Base-by-base conservation (phyloP, 306 rosid genomes). In the Medicago arabica region DNA sequence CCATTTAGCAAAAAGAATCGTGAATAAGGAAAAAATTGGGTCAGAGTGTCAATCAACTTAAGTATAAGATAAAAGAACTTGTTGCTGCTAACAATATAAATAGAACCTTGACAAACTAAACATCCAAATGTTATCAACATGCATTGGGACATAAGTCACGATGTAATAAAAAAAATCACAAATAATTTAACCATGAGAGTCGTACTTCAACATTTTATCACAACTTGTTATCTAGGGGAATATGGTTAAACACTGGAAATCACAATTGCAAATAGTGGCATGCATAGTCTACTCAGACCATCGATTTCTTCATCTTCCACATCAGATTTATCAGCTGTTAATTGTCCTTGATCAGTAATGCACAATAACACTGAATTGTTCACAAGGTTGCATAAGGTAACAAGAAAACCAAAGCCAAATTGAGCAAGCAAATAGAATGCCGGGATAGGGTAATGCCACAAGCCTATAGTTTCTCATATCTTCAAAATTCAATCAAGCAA, bases 401-500 rank as follows among this genome's bases (percentile, higher is more conserved):
- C 88, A 86, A 93, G 75, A 81, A 91, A 82, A 76, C 93, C 98
- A 72, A 93, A 93, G 82, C 96, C 85, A 84, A 88, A 93, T 71
- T 93, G 98, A 46, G 98, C 98, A 65, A 93, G 93, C 85, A 93
- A 84, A 79, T 86, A 91, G 80, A 86, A 93, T 67, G 96, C 98
- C 66, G 97, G 97, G 77, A 87, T 86, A 54, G 97, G 85, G 89
- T 93, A 88, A 80, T 91, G 97, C 96, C 98, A 93, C 86, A 91
- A 85, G 75, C 98, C 98, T 60, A 91, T 83, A 89, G 91, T 91
- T 88, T 93, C 97, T 97, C 98, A 91, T 59, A 93, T 90, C 72
- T 87, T 86, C 88, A 83, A n/a, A n/a, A n/a, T n/a, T n/a, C n/a
- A n/a, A n/a, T n/a, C n/a, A n/a, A n/a, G n/a, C n/a, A n/a, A n/a